Conservation (phyloP, 176 grass and related monocot species). For the Poa annua region DNA sequence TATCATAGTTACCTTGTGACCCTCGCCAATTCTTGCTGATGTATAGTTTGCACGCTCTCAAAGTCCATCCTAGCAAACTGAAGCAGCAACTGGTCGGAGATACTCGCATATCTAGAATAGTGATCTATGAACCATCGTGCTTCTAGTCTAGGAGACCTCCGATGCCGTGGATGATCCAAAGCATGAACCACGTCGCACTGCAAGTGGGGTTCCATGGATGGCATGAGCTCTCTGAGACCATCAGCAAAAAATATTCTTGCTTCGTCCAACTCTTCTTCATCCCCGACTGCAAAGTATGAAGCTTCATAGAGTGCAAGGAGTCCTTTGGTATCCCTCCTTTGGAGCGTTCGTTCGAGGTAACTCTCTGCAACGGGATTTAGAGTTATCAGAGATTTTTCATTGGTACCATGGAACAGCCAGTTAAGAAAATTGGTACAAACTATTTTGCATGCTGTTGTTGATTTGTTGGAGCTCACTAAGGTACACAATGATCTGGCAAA, state of each 20-base stretch:
- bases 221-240: slow-evolving; percentile 14
- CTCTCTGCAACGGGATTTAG: not conserved
- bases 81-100: not conserved
- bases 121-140: slow-evolving; percentile 36
- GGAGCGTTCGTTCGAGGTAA: not conserved
- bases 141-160: slow-evolving; percentile 25
- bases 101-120: not conserved
- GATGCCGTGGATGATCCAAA: slow-evolving; percentile 19
- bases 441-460: no score
- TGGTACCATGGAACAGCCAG: not conserved
- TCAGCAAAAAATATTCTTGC: not conserved
- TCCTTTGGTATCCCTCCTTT: not conserved
- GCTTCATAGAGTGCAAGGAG: slow-evolving; percentile 41
- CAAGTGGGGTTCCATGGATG: slow-evolving; percentile 13
- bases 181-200: not conserved
- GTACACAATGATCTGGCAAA: no score
- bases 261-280: slow-evolving; percentile 21
- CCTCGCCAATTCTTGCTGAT: slow-evolving; percentile 38
- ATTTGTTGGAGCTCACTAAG: no score
- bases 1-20: not conserved
- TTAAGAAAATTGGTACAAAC: not conserved
- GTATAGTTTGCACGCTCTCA: slow-evolving; percentile 25
- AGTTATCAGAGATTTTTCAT: not conserved
- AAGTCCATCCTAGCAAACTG: slow-evolving; percentile 41
- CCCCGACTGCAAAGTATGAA: slow-evolving; percentile 36